Percentiles rank a stretch among this genome's conserved stretches.
phyloP scores from a whole-genome alignment of 257 asterid species.

The Solanum medicagineum region DNA sequence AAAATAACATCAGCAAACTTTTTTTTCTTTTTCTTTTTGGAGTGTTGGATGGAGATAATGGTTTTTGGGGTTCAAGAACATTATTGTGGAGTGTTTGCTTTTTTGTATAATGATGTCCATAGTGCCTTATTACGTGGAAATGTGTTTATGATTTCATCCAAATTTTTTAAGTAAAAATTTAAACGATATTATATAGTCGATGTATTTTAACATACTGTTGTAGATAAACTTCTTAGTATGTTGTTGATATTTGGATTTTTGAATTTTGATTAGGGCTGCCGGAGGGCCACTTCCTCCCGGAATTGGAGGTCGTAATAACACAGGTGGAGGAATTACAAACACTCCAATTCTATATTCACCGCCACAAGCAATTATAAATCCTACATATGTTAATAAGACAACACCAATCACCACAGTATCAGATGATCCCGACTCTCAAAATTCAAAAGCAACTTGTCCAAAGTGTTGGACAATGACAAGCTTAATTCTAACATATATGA shows the following conservation, averaged over 20 bases:
- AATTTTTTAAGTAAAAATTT: no score
- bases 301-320: not conserved
- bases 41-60: not conserved
- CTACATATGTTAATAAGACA: slow-evolving; percentile 14
- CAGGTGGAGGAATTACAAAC: slow-evolving; percentile 7
- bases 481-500: not conserved
- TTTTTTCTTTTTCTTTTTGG: not conserved
- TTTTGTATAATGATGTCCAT: not conserved
- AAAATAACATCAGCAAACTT: not conserved
- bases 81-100: not conserved
- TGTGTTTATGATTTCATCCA: not conserved
- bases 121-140: not conserved
- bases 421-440: slow-evolving; percentile 13
- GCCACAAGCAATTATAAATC: slow-evolving; percentile 16
- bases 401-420: slow-evolving; percentile 14
- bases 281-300: slow-evolving; percentile 25
- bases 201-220: no score
- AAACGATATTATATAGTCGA: no score
- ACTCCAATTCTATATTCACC: slow-evolving; percentile 24
- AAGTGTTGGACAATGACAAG: not conserved
- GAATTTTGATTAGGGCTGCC: slow-evolving; percentile 29
- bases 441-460: slow-evolving; percentile 6
- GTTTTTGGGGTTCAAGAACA: not conserved
- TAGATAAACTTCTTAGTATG: not conserved
- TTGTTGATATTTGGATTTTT: not conserved